A percentile compares a stretch with the other conserved stretches of the same genome.
phyloP scores from a whole-genome alignment of 441 rosid species.

The Populus hybrid region DNA sequence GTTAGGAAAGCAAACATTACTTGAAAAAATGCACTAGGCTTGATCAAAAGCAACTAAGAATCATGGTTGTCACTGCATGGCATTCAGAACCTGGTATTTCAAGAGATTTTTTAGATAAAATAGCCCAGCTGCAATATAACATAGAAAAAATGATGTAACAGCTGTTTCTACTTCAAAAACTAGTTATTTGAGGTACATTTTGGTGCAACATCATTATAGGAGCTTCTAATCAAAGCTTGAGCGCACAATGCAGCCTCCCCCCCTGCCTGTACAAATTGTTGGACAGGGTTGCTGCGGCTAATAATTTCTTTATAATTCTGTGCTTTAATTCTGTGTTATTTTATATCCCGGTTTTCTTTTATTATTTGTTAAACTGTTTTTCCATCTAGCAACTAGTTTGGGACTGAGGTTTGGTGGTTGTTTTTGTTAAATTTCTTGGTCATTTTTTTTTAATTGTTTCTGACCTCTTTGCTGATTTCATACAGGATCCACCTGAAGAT shows the following conservation, averaged over 20 bases:
- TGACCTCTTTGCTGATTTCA: constrained; percentile 12
- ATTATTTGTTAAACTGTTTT: background rate
- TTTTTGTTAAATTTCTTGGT: background rate
- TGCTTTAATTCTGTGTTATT: too few species aligned
- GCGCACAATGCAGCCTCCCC: background rate
- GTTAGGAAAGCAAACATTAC: background rate
- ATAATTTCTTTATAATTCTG: background rate
- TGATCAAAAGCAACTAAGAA: background rate
- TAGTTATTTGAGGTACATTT: background rate
- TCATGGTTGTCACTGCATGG: background rate
- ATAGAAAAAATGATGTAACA: background rate
- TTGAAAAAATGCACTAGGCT: background rate
- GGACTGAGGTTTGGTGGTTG: background rate
- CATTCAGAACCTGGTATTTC: background rate
- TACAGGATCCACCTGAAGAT: constrained; percentile 93
- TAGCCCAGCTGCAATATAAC: background rate
- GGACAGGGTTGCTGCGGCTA: background rate
- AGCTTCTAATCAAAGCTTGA: background rate
- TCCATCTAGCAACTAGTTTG: background rate
- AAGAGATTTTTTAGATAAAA: background rate
- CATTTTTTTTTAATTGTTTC: background rate
- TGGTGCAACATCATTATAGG: background rate
- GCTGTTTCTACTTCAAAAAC: background rate
- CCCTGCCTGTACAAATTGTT: background rate
- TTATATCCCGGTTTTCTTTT: too few species aligned